Base-by-base conservation (phyloP, 176 grass and related monocot species). In the Melocanna baccifera region DNA sequence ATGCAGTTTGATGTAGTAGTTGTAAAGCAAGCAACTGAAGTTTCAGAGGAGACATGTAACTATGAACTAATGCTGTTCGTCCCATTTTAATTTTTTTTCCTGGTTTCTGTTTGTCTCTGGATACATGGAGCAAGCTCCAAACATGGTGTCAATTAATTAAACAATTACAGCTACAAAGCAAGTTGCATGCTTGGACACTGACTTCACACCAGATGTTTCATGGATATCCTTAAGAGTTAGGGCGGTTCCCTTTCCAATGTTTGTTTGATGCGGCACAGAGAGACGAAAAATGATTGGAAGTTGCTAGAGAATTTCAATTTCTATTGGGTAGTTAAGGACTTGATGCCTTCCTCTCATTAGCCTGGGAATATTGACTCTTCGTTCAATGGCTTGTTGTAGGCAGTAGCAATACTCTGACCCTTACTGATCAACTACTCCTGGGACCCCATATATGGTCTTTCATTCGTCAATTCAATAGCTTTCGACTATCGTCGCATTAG, bases 151-250 rank as follows among this genome's bases (percentile, higher is more conserved):
- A 45, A 66, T 45, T 62, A 22, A 78, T 75, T 72, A 73, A 82
- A 62, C 37, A 67, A 78, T 12, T 72, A 64, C 82, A 89, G 63
- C 14, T 66, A 12, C 19, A 66, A 1, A 69, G 68, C 76, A 86
- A 91, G 71, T 79, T 73, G 78, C 82, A 81, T 77, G 73, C 56
- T 73, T 90, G 79, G 79, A 90, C 47, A 79, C 71, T 45, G 79
- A 90, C 88, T 23, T 59, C 73, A 63, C 67, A 90, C 48, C 88
- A 26, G 48, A 79, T 25, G 84, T 50, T 69, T 69, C 28, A 37
- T 64, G 56, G 36, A 67, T 53, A 40, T 23, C 67, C 28, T 22
- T 80, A 3, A 20, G 20, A 42, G 45, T n/a, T 20, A 66, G 63
- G 55, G 36, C 22, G n/a, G 7, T 14, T 19, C 48, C 43, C n/a